Evolutionary conservation across 805 yeast genomes (phyloP), one percentile per base, ranked within the genome.

Genomic region (Tetrapisispora namnaoensis): DNA sequence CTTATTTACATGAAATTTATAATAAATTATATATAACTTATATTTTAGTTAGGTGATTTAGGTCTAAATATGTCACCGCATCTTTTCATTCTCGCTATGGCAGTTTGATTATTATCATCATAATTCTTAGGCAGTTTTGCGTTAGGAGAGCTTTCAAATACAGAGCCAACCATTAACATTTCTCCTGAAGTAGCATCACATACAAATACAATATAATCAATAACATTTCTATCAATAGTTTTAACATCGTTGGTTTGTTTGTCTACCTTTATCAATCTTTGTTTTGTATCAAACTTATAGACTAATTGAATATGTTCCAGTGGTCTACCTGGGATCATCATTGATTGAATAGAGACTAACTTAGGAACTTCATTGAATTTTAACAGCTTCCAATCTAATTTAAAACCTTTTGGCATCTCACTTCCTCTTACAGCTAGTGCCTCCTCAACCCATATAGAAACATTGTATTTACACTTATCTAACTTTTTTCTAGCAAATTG

Each of bases 351-450:
- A 3, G 82, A 74, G 43, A 86, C 73, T 32, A 89, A 71, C 62
- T 82, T 83, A 24, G 97, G 97, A 43, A 78, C 74, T 32, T 72
- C 68, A 55, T 79, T 83, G 57, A 88, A 80, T 55, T 82, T 79
- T 27, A 81, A 68, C 46, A 90, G 70, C 58, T 85, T 82, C 96
- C 97, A 90, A 48, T 78, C 80, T 53, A 87, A 68, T 44, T 75
- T 73, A 38, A 78, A 68, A 49, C 75, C 73, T 18, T 69, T 65
- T 20, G 96, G 95, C 39, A 83, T 62, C 24, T 74, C 65, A 22
- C 68, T 65, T 44, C 73, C 71, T 59, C 90, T 74, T 32, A 72
- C 70, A 20, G 70, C 67, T 41, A 83, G 61, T 0, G 86, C 78
- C 44, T 76, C 77, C 51, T 74, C 78, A 9, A 80, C 86, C 79